Conservation (phyloP, 2,329 filamentous ascomycete genomes). For the Alternaria sp. region DNA sequence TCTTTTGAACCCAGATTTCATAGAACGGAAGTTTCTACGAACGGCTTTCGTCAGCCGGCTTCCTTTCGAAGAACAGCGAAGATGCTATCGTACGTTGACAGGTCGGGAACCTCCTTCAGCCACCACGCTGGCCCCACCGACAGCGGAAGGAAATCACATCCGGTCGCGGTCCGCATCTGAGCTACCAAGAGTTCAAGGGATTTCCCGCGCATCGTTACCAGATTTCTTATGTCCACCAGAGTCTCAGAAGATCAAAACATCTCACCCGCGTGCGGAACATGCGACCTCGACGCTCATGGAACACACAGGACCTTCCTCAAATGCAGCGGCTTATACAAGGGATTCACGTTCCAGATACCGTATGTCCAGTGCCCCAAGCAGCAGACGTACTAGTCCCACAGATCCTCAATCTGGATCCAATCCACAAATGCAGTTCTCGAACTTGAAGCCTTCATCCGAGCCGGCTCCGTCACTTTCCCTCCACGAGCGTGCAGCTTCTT, state of each 20-base stretch:
- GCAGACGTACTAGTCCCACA: constrained; percentile 10
- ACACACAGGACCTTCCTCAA: neutral
- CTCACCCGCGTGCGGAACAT: neutral
- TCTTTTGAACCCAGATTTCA: constrained; percentile 31
- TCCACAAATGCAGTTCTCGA: constrained; percentile 6
- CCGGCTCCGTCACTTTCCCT: neutral
- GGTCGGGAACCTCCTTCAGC: constrained; percentile 36
- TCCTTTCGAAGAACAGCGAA: constrained; percentile 30
- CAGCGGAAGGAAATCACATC: constrained; percentile 9
- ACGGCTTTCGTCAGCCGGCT: constrained; percentile 38
- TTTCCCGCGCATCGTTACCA: constrained; percentile 21
- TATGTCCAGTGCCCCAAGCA: constrained; percentile 15
- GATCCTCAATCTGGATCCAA: neutral
- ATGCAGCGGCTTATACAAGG: neutral
- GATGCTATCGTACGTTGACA: constrained; percentile 37
- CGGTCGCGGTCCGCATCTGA: constrained; percentile 19
- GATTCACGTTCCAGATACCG: constrained; percentile 25
- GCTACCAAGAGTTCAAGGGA: constrained; percentile 14
- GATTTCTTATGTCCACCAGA: constrained; percentile 21
- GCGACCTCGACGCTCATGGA: neutral
- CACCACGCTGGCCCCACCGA: constrained; percentile 33
- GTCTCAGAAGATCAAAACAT: constrained; percentile 17
- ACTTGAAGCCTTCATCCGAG: neutral
- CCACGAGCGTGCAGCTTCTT: neutral
- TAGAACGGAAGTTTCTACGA: constrained; percentile 40